These are phyloP conservation scores for Xylogone sp. DNA, from an alignment of 2,329 filamentous ascomycete genomes.

Conservation along the genomic window DNA sequence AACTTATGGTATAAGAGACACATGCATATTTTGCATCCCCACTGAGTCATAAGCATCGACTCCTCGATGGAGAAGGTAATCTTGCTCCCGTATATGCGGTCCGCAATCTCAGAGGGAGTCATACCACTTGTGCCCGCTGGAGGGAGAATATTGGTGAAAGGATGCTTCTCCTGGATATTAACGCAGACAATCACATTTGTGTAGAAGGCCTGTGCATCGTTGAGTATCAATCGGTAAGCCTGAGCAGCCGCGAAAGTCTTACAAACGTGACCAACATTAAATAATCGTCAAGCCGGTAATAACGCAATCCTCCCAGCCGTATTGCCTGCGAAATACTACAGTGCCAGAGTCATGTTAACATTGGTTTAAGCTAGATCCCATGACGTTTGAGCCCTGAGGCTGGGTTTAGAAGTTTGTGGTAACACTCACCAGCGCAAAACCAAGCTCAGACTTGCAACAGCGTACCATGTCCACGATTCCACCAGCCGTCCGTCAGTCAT, in stretches of 20 bases:
- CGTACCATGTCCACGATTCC: too few species aligned
- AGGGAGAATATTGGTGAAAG: constrained; percentile 35
- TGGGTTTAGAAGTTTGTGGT: too few species aligned
- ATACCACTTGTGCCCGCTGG: constrained; percentile 4
- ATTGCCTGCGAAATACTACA: too few species aligned
- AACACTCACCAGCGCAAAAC: too few species aligned
- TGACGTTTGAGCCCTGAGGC: too few species aligned
- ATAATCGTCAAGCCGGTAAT: constrained; percentile 26
- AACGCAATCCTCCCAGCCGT: too few species aligned
- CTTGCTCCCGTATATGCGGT: constrained; percentile 43
- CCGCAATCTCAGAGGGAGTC: constrained; percentile 34
- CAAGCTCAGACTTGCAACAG: too few species aligned
- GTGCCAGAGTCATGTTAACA: too few species aligned
- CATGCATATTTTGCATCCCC: constrained; percentile 50
- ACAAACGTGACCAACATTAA: constrained; percentile 34
- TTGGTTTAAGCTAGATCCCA: too few species aligned
- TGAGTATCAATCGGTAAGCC: too few species aligned
- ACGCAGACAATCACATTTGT: constrained; percentile 30
- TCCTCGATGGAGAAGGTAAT: constrained; percentile 45
- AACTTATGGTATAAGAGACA: constrained; percentile 33
- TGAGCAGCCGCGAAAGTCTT: constrained; percentile 11
- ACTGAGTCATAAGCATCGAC: constrained; percentile 44
- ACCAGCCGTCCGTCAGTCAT: too few species aligned
- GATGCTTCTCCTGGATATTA: constrained; percentile 22
- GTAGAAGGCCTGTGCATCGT: constrained; percentile 28